Base-by-base conservation (phyloP, 179 eudicot species). In the Beta lomatogona region DNA sequence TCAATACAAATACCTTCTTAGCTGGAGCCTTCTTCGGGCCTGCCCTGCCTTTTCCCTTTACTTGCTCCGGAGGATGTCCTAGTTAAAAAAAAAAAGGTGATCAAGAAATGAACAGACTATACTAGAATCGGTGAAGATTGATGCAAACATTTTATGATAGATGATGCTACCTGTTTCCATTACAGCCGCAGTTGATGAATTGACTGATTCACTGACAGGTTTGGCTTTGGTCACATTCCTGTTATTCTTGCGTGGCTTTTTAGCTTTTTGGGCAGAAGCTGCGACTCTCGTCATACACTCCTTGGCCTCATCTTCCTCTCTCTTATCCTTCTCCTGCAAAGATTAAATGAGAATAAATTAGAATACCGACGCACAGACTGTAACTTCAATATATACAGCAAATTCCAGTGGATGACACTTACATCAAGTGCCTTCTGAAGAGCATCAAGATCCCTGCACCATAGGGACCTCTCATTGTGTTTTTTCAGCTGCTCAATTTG, bases 361-460 rank as follows among this genome's bases (percentile, higher is more conserved):
- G 67, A 52, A 74, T 45, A 5, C 53, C 2, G 31, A 28, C 31
- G 31, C 31, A 28, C 31, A 28, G 31, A 28, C 76, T 48, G 71
- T 44, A 45, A 65, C 11, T 63, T 7, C 13, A 75, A 25, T 36
- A 25, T 45, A 21, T 28, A 68, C 41, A 73, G 21, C 41, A 68
- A 79, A 71, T 4, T 10, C 14, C 41, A 25, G 11, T 12, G 7
- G 64, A 50, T 0, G 25, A 8, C 45, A 53, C 92, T 59, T 92
- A 95, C 98, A 61, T 89, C 91, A 71, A 92, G 91, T 82, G 86
- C 90, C 67, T 31, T 73, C n/a, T 90, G 91, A n/a, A 92, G 92
- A 65, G 87, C 91, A 61, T 94, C 93, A 73, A 94, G 94, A 88
- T 95, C 99, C 71, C 78, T 91, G 65, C 58, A 52, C 99, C 99